These are phyloP conservation scores for Lactarius tabidus DNA, from an alignment of 768 basidiomycete genomes.

Conservation along the genomic window DNA sequence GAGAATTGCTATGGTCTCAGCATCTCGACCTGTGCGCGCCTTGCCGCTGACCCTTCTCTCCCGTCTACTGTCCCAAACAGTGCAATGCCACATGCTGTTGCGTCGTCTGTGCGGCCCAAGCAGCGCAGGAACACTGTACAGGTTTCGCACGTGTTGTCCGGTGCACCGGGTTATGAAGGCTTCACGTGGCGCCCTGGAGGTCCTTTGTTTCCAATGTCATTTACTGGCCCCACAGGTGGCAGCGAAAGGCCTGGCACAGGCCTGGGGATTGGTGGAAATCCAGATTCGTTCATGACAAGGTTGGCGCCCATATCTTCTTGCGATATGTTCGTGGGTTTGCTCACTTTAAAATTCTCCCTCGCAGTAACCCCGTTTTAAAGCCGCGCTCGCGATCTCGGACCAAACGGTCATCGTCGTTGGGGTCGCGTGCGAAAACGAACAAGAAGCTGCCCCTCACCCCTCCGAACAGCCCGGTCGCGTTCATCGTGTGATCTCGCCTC, in stretches of 20 bases:
- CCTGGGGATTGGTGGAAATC: slow-evolving; percentile 16
- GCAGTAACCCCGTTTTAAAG: slow-evolving; percentile 20
- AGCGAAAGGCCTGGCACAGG: slow-evolving; percentile 11
- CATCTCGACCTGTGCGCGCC: slow-evolving; percentile 24
- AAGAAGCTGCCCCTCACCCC: slow-evolving; percentile 11
- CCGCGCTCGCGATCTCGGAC: slow-evolving; percentile 20
- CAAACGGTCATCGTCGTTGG: slow-evolving; percentile 9
- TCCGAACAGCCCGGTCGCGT: slow-evolving; percentile 21
- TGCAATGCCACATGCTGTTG: slow-evolving; percentile 19
- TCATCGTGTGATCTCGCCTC: slow-evolving; percentile 13
- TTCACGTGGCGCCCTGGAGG: slow-evolving; percentile 27
- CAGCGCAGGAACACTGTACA: slow-evolving; percentile 21
- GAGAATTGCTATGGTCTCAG: slow-evolving; percentile 24
- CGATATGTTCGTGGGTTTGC: slow-evolving; percentile 17
- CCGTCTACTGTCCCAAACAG: slow-evolving; percentile 15
- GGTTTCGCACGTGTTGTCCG: slow-evolving; percentile 26
- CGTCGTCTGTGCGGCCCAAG: slow-evolving; percentile 20
- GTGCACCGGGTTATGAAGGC: slow-evolving; percentile 26
- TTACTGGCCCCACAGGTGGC: slow-evolving; percentile 14
- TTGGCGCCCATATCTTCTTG: slow-evolving; percentile 4
- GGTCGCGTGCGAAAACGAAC: slow-evolving; percentile 19
- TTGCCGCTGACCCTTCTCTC: slow-evolving; percentile 21
- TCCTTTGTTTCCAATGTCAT: slow-evolving; percentile 26
- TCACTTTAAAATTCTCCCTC: slow-evolving; percentile 12
- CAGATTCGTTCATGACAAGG: slow-evolving; percentile 15